Evolutionary conservation across 345 rosid species (phyloP).

Genomic region (Salix dunnii): DNA sequence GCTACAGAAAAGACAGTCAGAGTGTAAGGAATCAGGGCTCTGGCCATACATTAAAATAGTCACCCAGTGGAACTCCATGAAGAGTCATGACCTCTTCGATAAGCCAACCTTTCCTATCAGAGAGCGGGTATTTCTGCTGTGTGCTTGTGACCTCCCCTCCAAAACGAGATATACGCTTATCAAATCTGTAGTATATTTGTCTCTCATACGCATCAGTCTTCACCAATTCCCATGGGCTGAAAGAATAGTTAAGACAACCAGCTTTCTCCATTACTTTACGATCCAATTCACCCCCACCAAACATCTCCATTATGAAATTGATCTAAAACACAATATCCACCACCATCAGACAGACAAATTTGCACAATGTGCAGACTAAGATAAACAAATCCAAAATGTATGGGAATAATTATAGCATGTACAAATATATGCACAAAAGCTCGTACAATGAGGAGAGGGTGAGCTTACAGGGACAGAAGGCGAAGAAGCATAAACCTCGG

Average conservation of each 20-base stretch:
- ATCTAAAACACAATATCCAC: constrained; percentile 36
- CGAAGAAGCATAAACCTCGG: constrained; percentile 63
- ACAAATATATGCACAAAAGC: not conserved
- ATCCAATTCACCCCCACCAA: constrained; percentile 79
- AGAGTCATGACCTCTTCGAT: constrained; percentile 92
- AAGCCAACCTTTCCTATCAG: constrained; percentile 72
- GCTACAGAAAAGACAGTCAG: not conserved
- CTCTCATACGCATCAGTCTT: constrained; percentile 71
- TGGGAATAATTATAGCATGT: not conserved
- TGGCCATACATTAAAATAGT: constrained; percentile 65
- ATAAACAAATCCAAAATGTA: not conserved
- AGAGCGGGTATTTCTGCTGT: constrained; percentile 67
- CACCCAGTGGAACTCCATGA: constrained; percentile 89
- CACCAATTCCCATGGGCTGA: constrained; percentile 88
- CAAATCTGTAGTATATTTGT: constrained; percentile 76
- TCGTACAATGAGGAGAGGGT: not conserved
- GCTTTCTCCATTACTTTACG: constrained; percentile 80
- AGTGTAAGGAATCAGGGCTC: not conserved
- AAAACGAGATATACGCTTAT: constrained; percentile 68
- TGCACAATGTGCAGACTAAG: not conserved
- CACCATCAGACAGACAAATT: constrained; percentile 6
- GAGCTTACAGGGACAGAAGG: constrained; percentile 70
- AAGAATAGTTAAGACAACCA: constrained; percentile 79
- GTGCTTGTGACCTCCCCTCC: constrained; percentile 93
- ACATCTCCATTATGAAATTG: constrained; percentile 67